A percentile compares a stretch with the other conserved stretches of the same genome.
Evolutionary conservation across 2,329 filamentous ascomycete genomes (phyloP).

Genomic region (Colletotrichum sp.): DNA sequence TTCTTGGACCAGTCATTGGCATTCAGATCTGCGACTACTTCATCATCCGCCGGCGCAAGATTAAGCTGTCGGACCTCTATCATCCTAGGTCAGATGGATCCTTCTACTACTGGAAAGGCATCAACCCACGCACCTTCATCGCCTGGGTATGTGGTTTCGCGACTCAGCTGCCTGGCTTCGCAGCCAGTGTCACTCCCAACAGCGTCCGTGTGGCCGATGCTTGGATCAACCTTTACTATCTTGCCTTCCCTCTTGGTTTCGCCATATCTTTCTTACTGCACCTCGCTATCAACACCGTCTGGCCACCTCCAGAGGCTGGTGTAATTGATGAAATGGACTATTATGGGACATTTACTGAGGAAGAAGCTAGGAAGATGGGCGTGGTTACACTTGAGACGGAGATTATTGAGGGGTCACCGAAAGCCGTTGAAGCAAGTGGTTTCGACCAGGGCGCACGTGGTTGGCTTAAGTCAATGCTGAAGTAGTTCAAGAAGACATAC

Average conservation of each 20-base stretch:
- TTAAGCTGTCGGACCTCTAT: constrained; percentile 41
- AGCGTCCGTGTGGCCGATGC: background rate
- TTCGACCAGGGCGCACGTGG: background rate
- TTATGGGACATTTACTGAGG: constrained; percentile 14
- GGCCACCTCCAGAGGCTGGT: constrained; percentile 6
- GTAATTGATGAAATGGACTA: background rate
- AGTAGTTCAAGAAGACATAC: background rate
- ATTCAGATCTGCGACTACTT: constrained; percentile 41
- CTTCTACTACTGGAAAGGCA: constrained; percentile 44
- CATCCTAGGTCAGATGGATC: constrained; percentile 37
- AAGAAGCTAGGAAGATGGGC: constrained; percentile 8
- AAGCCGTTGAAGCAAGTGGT: background rate
- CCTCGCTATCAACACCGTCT: constrained; percentile 6
- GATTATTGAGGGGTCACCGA: background rate
- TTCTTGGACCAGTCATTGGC: constrained; percentile 42
- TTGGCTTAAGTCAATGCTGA: background rate
- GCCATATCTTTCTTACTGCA: constrained; percentile 13
- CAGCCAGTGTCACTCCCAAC: constrained; percentile 8
- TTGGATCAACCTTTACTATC: constrained; percentile 12
- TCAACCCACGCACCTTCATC: constrained; percentile 36
- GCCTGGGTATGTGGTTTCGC: constrained; percentile 45
- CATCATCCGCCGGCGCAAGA: constrained; percentile 33
- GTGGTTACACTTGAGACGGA: background rate
- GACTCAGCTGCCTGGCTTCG: constrained; percentile 11
- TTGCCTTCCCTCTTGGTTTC: constrained; percentile 13